Conservation (phyloP, 192 early-diverging fungal species). For the Coemansia sp. region DNA sequence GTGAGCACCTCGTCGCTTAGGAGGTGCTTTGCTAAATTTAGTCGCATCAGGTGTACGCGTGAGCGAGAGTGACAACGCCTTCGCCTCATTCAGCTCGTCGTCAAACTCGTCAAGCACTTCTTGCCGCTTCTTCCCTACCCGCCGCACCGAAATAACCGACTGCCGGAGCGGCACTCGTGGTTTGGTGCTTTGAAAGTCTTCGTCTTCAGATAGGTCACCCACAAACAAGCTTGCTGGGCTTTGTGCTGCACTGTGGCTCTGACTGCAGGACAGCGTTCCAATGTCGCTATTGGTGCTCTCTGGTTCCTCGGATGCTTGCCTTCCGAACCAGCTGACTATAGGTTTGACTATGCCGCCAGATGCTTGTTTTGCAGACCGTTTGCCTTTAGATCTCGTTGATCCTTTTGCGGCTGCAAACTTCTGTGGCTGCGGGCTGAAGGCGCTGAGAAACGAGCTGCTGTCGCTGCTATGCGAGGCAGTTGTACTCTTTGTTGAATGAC, state of each 20-base stretch:
- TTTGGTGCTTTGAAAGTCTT: slow-evolving; percentile 31
- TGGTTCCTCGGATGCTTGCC: background rate
- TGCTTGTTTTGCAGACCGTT: background rate
- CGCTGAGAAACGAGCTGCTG: background rate
- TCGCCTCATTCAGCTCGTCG: slow-evolving; percentile 42
- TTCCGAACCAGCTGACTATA: slow-evolving; percentile 21
- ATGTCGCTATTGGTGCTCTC: background rate
- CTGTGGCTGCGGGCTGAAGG: slow-evolving; percentile 5
- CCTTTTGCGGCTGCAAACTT: background rate
- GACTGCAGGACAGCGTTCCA: background rate
- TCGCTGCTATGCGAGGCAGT: background rate
- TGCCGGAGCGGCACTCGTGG: slow-evolving; percentile 20
- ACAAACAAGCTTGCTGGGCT: background rate
- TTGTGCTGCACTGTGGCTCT: background rate
- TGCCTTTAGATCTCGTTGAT: background rate
- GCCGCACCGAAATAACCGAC: slow-evolving; percentile 16
- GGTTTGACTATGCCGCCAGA: background rate
- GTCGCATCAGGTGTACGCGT: slow-evolving; percentile 10
- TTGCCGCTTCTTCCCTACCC: slow-evolving; percentile 15
- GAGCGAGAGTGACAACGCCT: slow-evolving; percentile 41
- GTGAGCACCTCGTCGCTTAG: slow-evolving; percentile 6
- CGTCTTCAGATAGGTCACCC: slow-evolving; percentile 31
- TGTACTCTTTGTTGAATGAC: background rate
- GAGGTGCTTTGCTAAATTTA: background rate
- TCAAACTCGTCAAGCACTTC: slow-evolving; percentile 40